Evolutionary conservation across 768 basidiomycete genomes (phyloP).

Genomic region (Udeniomyces megalosporus): DNA sequence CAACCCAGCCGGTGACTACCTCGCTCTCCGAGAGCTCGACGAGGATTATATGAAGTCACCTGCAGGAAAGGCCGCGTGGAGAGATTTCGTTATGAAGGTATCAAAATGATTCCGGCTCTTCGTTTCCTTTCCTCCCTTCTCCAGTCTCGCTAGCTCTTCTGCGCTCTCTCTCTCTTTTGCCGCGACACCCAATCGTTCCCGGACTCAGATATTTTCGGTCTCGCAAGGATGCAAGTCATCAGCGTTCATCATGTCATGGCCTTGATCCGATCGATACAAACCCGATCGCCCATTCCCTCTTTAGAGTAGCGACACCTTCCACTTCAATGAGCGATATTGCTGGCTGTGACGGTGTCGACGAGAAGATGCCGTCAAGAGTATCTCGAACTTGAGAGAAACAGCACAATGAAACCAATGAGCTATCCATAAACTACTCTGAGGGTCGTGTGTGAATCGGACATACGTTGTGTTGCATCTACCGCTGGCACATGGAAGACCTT

Average conservation of each 20-base stretch:
- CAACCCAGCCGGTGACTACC: slow-evolving; percentile 27
- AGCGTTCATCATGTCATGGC: too few relatives aligned
- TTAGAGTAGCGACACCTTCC: neutral
- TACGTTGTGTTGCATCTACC: neutral
- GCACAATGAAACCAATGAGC: neutral
- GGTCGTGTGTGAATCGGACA: too few relatives aligned
- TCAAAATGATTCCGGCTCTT: too few relatives aligned
- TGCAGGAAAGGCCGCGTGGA: slow-evolving; percentile 77
- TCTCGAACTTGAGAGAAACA: neutral
- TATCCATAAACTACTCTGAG: neutral
- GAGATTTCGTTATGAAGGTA: slow-evolving; percentile 56
- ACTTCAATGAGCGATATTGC: neutral
- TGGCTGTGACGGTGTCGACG: neutral
- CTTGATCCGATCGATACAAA: neutral
- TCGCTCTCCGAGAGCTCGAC: slow-evolving; percentile 44
- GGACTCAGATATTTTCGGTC: too few relatives aligned
- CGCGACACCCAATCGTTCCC: too few relatives aligned
- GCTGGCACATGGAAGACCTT: neutral
- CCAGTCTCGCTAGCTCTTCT: too few relatives aligned
- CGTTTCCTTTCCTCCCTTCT: too few relatives aligned
- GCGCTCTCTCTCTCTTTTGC: too few relatives aligned
- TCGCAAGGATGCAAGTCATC: too few relatives aligned
- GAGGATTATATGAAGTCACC: slow-evolving; percentile 86
- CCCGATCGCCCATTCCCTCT: neutral
- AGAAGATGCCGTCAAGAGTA: neutral